Evolutionary conservation across 2,329 filamentous ascomycete species (phyloP), one percentile per base, ranked within the genome.

Genomic region (Epichloe hybrida): DNA sequence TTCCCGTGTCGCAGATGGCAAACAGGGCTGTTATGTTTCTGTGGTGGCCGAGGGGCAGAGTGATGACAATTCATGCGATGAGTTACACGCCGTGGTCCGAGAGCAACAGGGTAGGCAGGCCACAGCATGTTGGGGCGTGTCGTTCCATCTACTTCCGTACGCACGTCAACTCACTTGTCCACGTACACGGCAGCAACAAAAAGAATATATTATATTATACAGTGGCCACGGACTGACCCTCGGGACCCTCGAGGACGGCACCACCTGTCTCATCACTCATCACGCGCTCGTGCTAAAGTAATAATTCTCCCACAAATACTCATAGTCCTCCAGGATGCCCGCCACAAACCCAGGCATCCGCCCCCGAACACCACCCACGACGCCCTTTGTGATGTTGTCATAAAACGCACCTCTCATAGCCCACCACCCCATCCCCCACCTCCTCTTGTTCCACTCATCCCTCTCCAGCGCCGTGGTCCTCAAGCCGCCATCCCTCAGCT

Each of bases 221-320:
- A 11, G 27, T 9, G 27, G 8, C 27, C 8, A 31, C 31, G 20
- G 42, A 9, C 13, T 31, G 8, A 23, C 20, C 20, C 20, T 20
- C 20, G 20, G 20, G 20, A 8, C 2, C 27, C 27, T 31, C 27
- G 27, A 1, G 8, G 27, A 31, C 27, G 2, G 27, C 27, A 3
- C 27, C 27, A 31, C 8, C 7, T 3, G 9, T 3, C 8, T 31
- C 23, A 27, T 27, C 27, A 35, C 34, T 56, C 52, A 54, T 59
- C 57, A 69, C 31, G 65, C 64, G 50, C 74, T 78, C 37, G 78
- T 80, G 65, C 77, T 80, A 67, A 97, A 98, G 69, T 97, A 94
- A 67, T 96, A 97, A 60, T 94, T 90, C 69, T 96, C 89, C 93
- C 93, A 98, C 35, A 98, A 74, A 65, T 94, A 97, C 67, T 95